A percentile compares a stretch with the other conserved stretches of the same genome.
phyloP scores from a whole-genome alignment of 345 rosid genomes.

The Eucalyptus viminalis region DNA sequence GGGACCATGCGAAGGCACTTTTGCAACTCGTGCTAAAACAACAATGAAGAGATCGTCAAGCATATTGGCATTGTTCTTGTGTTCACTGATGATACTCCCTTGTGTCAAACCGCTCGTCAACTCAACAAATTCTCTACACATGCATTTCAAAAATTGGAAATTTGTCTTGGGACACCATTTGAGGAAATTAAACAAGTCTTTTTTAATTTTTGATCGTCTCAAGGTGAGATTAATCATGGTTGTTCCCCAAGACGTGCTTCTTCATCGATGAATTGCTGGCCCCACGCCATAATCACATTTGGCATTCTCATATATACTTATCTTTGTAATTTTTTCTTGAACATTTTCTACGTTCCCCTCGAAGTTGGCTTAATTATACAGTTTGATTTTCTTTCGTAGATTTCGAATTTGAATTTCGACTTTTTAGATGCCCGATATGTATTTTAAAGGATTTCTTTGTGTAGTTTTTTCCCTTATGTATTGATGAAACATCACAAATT shows the following conservation, averaged over 20 bases:
- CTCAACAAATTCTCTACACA: too few species aligned
- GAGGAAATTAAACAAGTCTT: background rate
- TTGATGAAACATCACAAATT: background rate
- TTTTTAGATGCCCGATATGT: background rate
- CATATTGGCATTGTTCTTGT: too few species aligned
- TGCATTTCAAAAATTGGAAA: background rate
- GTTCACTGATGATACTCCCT: too few species aligned
- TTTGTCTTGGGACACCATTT: background rate
- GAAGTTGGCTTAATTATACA: background rate
- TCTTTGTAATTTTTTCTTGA: background rate
- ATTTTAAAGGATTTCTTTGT: background rate
- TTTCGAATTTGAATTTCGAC: background rate
- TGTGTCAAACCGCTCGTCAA: too few species aligned
- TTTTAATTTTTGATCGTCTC: background rate
- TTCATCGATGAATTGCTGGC: conserved; percentile 9
- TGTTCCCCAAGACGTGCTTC: background rate
- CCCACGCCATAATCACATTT: background rate
- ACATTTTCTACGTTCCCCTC: background rate
- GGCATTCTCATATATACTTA: background rate
- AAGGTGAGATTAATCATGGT: background rate
- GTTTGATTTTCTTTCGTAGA: background rate
- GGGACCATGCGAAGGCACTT: too few species aligned
- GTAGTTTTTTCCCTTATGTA: background rate
- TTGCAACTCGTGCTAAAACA: too few species aligned
- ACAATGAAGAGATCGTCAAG: too few species aligned